phyloP scores from a whole-genome alignment of 441 rosid species.

The Erodium texanum region DNA sequence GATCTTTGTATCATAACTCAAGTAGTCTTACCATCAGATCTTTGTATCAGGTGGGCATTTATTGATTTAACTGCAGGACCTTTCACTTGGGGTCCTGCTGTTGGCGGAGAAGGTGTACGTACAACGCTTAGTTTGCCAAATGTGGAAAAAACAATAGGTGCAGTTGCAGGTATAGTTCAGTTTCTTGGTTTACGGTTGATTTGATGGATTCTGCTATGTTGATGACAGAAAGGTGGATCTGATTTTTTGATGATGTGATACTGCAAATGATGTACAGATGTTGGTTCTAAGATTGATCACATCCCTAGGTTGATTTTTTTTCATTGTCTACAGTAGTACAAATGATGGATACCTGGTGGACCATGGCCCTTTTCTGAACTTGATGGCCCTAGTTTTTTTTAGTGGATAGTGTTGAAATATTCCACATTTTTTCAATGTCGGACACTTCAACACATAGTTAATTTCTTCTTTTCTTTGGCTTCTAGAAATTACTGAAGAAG shows the following conservation, averaged over 20 bases:
- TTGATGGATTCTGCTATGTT: constrained; percentile 2
- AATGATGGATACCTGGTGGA: too few species aligned
- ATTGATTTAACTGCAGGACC: constrained; percentile 93
- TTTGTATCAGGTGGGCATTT: constrained; percentile 81
- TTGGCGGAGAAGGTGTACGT: constrained; percentile 99
- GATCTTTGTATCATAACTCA: constrained; percentile 32
- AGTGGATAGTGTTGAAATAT: too few species aligned
- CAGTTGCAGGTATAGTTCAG: constrained; percentile 64
- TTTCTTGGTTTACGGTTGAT: constrained; percentile 10
- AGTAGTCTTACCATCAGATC: constrained; percentile 9
- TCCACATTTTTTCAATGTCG: too few species aligned
- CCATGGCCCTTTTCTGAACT: too few species aligned
- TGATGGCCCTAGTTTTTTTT: too few species aligned
- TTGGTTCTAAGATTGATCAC: constrained; percentile 8
- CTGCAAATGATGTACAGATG: background rate
- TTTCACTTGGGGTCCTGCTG: constrained; percentile 99
- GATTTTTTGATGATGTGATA: constrained; percentile 11
- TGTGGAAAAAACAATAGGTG: constrained; percentile 92
- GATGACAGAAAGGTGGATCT: background rate
- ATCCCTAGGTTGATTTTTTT: constrained; percentile 3
- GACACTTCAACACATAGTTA: too few species aligned
- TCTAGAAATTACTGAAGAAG: constrained; percentile 94
- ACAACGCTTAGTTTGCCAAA: constrained; percentile 83
- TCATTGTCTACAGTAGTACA: constrained; percentile 5
- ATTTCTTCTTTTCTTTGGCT: constrained; percentile 21